phyloP scores from a whole-genome alignment of 2,329 filamentous ascomycete genomes.

The Trichoderma sp. region DNA sequence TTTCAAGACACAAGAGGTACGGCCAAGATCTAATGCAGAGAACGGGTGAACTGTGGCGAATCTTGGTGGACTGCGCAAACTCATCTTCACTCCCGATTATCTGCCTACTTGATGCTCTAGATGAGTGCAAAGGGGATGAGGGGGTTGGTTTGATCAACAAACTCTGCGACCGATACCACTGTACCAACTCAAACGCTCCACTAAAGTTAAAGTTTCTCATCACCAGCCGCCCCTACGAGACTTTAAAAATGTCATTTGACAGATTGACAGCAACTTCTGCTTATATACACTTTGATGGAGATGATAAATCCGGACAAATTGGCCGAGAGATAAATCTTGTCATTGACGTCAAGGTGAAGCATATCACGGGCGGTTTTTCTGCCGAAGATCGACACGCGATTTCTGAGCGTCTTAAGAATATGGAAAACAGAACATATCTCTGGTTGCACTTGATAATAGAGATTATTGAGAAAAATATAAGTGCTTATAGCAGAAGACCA shows the following conservation, averaged over 20 bases:
- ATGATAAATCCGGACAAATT: conserved; percentile 30
- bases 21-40: background rate
- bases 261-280: background rate
- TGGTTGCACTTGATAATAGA: conserved; percentile 38
- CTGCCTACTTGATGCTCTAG: conserved; percentile 33
- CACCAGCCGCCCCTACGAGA: conserved; percentile 32
- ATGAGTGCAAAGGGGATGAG: conserved; percentile 29
- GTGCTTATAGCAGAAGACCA: conserved; percentile 16
- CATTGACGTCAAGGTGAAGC: conserved; percentile 26
- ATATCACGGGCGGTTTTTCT: conserved; percentile 22
- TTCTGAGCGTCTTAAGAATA: conserved; percentile 27
- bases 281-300: conserved; percentile 28
- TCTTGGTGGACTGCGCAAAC: conserved; percentile 11
- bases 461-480: conserved; percentile 27
- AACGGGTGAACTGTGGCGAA: conserved; percentile 15
- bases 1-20: background rate
- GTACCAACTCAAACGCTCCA: background rate
- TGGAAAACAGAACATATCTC: conserved; percentile 38
- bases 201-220: conserved; percentile 32
- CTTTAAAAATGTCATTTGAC: conserved; percentile 25
- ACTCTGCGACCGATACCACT: conserved; percentile 20
- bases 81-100: conserved; percentile 23
- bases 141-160: conserved; percentile 20
- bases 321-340: conserved; percentile 32
- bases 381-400: conserved; percentile 23